Evolutionary conservation across 345 rosid species (phyloP), one percentile per base, ranked within the genome.

Genomic region (Anacardium occidentale): DNA sequence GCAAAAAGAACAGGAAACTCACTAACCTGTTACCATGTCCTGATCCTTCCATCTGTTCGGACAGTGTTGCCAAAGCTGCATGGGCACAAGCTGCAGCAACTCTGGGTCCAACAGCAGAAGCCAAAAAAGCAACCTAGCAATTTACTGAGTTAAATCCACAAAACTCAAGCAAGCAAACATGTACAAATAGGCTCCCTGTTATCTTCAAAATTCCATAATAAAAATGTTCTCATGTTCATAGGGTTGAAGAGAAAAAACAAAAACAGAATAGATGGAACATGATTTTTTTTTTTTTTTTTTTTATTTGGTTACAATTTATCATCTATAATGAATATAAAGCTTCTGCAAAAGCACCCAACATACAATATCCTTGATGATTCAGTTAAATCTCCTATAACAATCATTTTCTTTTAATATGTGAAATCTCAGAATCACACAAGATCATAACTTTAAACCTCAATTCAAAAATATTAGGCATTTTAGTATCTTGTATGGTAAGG

Each of bases 41-140:
- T 0, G 75, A 22, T 65, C 78, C 83, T 66, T 83, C 86, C 52
- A 37, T 34, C 25, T 89, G 96, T 70, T 83, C 88, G 10, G 93
- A 87, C 79, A 95, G 79, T 73, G 86, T 86, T 37, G 89, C 88
- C 74, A 95, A 87, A 62, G 99, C 87, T 78, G 97, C 94, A 82
- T 95, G 98, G 47, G 99, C 98, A 88, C 98, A 91, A 60, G 97
- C 96, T 13, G 99, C 98, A 69, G 99, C 98, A 80, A 95, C 96
- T 80, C 99, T 87, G 50, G 99, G 99, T 78, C 98, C 99, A 74
- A 95, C 88, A 74, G 98, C 90, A 81, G 94, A 87, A 77, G 99
- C 98, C 88, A 95, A 80, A 84, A 92, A 95, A 57, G 99, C 86
- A 81, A 92, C 98, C 99, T 95, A 80, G 52, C 66, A 77, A 56